Percentiles rank a stretch among this genome's conserved stretches.
These are phyloP conservation scores for Verticillium isaacii DNA, from an alignment of 2,329 filamentous ascomycete genomes.

Conservation along the genomic window DNA sequence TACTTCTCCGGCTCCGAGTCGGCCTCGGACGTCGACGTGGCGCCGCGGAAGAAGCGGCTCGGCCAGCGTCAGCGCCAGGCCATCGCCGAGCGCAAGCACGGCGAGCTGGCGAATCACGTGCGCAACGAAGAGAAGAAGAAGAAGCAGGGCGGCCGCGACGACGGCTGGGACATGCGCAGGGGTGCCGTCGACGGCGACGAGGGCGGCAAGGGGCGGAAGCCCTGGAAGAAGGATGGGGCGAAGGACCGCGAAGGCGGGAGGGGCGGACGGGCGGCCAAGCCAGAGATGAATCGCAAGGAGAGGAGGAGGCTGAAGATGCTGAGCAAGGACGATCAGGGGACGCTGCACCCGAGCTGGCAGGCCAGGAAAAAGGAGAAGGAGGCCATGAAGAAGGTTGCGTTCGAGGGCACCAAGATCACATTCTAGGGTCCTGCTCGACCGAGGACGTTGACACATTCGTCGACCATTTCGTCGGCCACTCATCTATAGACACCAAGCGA, in stretches of 20 bases:
- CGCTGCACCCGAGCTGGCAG: conserved; percentile 62
- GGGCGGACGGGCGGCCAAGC: not conserved
- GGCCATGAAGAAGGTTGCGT: conserved; percentile 43
- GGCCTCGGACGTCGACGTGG: conserved; percentile 61
- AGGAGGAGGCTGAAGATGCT: conserved; percentile 18
- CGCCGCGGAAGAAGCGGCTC: conserved; percentile 65
- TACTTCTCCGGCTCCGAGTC: conserved; percentile 75
- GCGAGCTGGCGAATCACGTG: conserved; percentile 64
- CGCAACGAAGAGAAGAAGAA: conserved; percentile 27
- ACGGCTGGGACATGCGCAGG: conserved; percentile 54
- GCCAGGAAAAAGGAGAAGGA: conserved; percentile 60
- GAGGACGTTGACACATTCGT: too few relatives aligned
- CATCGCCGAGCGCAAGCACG: conserved; percentile 78
- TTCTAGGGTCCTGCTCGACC: conserved; percentile 2
- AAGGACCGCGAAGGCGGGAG: conserved; percentile 2
- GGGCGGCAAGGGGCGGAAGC: conserved; percentile 29
- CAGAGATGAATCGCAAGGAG: conserved; percentile 18
- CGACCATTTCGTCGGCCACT: too few relatives aligned
- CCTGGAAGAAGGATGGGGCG: conserved; percentile 46
- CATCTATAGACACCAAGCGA: too few relatives aligned
- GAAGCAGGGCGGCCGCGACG: conserved; percentile 30
- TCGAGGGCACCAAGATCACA: conserved; percentile 51
- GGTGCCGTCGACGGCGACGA: conserved; percentile 46
- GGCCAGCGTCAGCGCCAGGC: conserved; percentile 75
- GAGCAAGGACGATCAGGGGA: conserved; percentile 43